Percentiles rank a stretch among this genome's conserved stretches.
Evolutionary conservation across 192 early-diverging fungal genomes (phyloP).

Genomic region (Linderina pennispora): DNA sequence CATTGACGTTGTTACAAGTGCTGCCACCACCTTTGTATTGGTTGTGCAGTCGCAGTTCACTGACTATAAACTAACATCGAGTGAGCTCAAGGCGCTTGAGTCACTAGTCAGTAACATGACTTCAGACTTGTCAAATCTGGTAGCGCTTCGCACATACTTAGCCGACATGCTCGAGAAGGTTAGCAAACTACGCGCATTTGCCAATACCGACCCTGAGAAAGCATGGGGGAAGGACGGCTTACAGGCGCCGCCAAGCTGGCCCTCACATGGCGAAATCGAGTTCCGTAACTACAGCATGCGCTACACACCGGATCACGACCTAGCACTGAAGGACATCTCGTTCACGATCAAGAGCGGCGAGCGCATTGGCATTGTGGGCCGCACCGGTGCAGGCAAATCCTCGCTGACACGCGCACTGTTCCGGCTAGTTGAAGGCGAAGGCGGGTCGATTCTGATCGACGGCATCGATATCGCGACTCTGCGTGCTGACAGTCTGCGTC

Average conservation of each 20-base stretch:
- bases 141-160: too few species aligned
- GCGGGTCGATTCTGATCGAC: slow-evolving; percentile 49
- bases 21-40: too few species aligned
- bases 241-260: slow-evolving; percentile 15
- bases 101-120: too few species aligned
- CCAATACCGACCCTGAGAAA: slow-evolving; percentile 3
- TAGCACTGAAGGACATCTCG: slow-evolving; percentile 34
- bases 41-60: too few species aligned
- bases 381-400: slow-evolving; percentile 60
- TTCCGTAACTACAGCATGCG: slow-evolving; percentile 23
- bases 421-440: slow-evolving; percentile 54
- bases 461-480: slow-evolving; percentile 46
- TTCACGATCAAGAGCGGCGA: slow-evolving; percentile 52
- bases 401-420: slow-evolving; percentile 53
- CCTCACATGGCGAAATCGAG: slow-evolving; percentile 12
- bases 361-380: slow-evolving; percentile 51
- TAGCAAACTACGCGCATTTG: neutral
- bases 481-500: slow-evolving; percentile 43
- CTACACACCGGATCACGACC: slow-evolving; percentile 9
- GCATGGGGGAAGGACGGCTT: slow-evolving; percentile 4
- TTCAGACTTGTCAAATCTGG: too few species aligned
- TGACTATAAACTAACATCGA: too few species aligned
- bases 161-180: too few species aligned
- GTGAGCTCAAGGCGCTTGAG: too few species aligned
- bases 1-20: too few species aligned